Evolutionary conservation across 2,329 filamentous ascomycete species (phyloP), one percentile per base, ranked within the genome.

Genomic region (Mycosphaerelloides madeirae): DNA sequence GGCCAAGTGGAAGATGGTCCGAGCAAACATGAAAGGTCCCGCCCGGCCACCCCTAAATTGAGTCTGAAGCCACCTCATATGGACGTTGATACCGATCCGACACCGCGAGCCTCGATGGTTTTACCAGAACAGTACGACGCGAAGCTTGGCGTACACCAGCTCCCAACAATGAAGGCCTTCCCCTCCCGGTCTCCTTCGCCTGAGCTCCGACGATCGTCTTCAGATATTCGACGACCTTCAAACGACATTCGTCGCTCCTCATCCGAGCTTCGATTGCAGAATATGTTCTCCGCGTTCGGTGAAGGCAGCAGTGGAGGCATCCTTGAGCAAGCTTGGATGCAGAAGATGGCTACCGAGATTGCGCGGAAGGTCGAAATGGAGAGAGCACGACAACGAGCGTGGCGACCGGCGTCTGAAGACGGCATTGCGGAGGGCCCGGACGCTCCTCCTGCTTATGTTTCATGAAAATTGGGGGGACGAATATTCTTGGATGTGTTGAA

Each of bases 341-440:
- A 84, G 71, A 93, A 95, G 72, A 93, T 98, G 80, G 90, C 91
- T 4, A 84, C 83, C 52, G 93, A 97, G 66, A 91, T 97, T 58
- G 88, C 89, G 29, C 76, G 83, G 39, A 84, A 87, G 44, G 88
- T 95, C 53, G 87, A 91, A 54, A 87, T 95, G 56, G 87, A 95
- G 68, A 93, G 95, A 68, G 68, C 64, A 6, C 59, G 60, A 31
- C 55, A 61, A 18, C 42, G 44, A 16, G 44, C 47, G 15, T 55
- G 57, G 57, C 45, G 46, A 19, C 39, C 39, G 11, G 32, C 43
- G 4, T 48, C 34, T 18, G 41, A 52, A 43, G 42, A 50, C n/a
- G 49, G 50, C 19, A 33, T 49, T 14, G 40, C 47, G 13, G 51
- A 48, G 19, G 49, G 43, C 14, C 54, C 50, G 6, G 60, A 60